Base-by-base conservation (phyloP, 257 asterid species). In the Echium plantagineum region DNA sequence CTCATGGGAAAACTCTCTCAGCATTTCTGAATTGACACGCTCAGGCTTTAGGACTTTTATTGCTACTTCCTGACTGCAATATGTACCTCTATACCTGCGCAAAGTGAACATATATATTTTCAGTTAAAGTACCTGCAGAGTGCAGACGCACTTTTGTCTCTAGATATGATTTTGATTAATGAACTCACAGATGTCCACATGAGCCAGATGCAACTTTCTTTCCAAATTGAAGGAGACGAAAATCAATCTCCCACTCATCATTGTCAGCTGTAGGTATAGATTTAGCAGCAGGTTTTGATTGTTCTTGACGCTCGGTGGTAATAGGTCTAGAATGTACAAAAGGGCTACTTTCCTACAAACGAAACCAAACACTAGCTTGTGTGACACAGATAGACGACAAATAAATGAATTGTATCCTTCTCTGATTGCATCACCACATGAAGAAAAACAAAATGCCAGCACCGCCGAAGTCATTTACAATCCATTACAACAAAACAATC, bases 61-160 rank as follows among this genome's bases (percentile, higher is more conserved):
- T 60, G 80, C 83, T 55, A 78, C 83, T 55, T 78, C 83, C 66
- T 78, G 83, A 66, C 78, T 74, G 68, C 83, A 78, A 68, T 78
- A 78, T 62, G 71, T 71, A 20, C 83, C 83, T 68, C 71, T 74
- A 31, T 74, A 78, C 66, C 83, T 78, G 80, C 24, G 54, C 48
- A 71, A 17, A 62, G 21, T 28, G 32, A 28, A 53, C 26, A 52
- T n/a, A 46, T 12, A 21, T 22, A 35, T 35, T 35, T 35, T 35
- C 13, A 7, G 9, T 35, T 35, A 35, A 7, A 35, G 46, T 7
- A 35, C 46, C 46, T 35, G 46, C 46, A n/a, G n/a, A n/a, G n/a
- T n/a, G n/a, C n/a, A 35, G 16, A 24, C 31, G n/a, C 59, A 64
- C 63, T 58, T 48, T 49, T 31, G 26, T 60, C 26, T 21, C 17